Conservation (phyloP, 208 protist genomes). For the Trichomonas vaginalis region DNA sequence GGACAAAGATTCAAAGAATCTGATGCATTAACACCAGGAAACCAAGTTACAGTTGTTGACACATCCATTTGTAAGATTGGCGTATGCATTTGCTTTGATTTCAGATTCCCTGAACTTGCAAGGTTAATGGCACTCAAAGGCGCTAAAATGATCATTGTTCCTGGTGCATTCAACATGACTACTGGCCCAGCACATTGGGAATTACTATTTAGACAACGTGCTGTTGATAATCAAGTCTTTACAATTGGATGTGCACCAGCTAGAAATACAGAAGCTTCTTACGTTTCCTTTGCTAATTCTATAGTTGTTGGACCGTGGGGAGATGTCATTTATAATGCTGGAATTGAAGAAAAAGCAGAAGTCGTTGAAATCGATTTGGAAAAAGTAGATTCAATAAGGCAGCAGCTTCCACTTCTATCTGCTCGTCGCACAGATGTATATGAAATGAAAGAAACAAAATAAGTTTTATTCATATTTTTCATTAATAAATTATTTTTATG, state of each 20-base stretch:
- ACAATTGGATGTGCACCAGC: conserved; percentile 75
- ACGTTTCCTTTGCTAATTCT: conserved; percentile 75
- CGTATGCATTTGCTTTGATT: conserved; percentile 92
- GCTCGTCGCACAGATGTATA: conserved; percentile 49
- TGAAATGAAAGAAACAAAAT: neutral
- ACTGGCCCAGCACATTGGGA: conserved; percentile 92
- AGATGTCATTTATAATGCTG: conserved; percentile 46
- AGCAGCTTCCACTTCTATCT: conserved; percentile 30
- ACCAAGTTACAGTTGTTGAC: conserved; percentile 45
- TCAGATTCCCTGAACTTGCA: conserved; percentile 78
- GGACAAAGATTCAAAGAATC: conserved; percentile 58
- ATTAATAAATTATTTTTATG: neutral
- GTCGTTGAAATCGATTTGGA: conserved; percentile 49
- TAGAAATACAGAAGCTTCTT: conserved; percentile 47
- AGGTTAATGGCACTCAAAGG: conserved; percentile 43
- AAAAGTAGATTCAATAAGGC: conserved; percentile 18
- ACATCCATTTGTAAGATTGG: conserved; percentile 49
- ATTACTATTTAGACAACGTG: conserved; percentile 54
- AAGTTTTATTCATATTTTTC: neutral
- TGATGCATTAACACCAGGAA: conserved; percentile 70
- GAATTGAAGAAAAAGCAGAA: conserved; percentile 42
- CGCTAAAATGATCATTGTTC: conserved; percentile 71
- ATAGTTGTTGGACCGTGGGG: conserved; percentile 69
- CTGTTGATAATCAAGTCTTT: conserved; percentile 77
- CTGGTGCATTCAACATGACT: conserved; percentile 88